These are phyloP conservation scores for Clathrus columnatus DNA, from an alignment of 768 basidiomycete species.

Conservation along the genomic window DNA sequence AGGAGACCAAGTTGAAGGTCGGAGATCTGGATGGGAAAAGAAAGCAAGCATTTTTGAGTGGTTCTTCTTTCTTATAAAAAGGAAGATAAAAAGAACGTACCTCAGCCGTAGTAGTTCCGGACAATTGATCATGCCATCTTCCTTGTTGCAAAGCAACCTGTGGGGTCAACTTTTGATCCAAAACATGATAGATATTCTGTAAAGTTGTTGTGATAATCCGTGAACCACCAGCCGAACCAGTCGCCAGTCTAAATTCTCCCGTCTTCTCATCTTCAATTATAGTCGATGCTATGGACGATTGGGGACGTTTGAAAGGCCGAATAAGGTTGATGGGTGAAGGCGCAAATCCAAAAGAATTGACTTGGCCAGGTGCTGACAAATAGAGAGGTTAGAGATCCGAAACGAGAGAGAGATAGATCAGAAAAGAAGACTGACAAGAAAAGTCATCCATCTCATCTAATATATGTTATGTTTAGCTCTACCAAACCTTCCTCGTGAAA, in stretches of 20 bases:
- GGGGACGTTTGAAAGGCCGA: slow-evolving; percentile 27
- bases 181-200: slow-evolving; percentile 27
- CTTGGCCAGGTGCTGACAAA: slow-evolving; percentile 15
- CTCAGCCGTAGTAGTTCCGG: slow-evolving; percentile 18
- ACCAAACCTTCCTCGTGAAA: too few relatives aligned
- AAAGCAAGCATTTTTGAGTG: neutral
- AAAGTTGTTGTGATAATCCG: slow-evolving; percentile 31
- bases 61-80: too few relatives aligned
- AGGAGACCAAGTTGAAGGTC: slow-evolving; percentile 13
- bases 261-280: slow-evolving; percentile 29
- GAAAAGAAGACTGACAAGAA: slow-evolving; percentile 9
- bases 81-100: neutral
- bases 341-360: slow-evolving; percentile 29
- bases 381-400: neutral
- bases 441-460: slow-evolving; percentile 27
- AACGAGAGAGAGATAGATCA: neutral
- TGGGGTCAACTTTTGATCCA: slow-evolving; percentile 24
- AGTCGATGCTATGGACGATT: slow-evolving; percentile 23
- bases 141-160: slow-evolving; percentile 14
- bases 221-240: slow-evolving; percentile 29
- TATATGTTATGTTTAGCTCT: too few relatives aligned
- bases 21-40: neutral
- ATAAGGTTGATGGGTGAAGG: slow-evolving; percentile 30
- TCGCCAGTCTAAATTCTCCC: slow-evolving; percentile 28
- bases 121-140: slow-evolving; percentile 24